phyloP scores from a whole-genome alignment of 345 rosid species.

The Citrus medica region DNA sequence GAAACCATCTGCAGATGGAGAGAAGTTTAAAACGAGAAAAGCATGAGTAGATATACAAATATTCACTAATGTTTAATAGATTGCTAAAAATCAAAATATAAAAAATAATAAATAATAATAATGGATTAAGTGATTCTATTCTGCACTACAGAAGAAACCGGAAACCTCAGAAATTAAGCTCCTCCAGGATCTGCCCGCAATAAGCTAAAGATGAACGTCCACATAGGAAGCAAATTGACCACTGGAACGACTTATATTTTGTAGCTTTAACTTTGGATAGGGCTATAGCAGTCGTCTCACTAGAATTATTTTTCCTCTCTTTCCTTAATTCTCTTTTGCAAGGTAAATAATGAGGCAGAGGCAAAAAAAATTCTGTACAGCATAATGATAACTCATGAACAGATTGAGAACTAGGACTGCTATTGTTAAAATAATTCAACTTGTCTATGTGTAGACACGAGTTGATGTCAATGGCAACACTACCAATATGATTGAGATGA shows the following conservation, averaged over 20 bases:
- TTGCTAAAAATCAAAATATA: neutral
- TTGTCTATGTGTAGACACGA: neutral
- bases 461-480: neutral
- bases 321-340: neutral
- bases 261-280: neutral
- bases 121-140: neutral
- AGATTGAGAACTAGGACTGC: neutral
- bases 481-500: neutral
- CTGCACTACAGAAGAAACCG: neutral
- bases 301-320: neutral
- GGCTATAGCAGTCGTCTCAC: neutral
- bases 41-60: neutral
- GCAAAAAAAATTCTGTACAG: neutral
- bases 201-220: neutral
- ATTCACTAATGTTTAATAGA: neutral
- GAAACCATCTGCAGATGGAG: slow-evolving; percentile 47
- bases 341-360: neutral
- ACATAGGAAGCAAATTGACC: neutral
- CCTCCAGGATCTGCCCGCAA: neutral
- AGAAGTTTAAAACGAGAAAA: neutral
- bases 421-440: neutral
- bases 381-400: neutral
- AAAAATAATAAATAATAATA: neutral
- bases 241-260: neutral
- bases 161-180: neutral